Conservation (phyloP, 331 rosid species). For the Acacia pycnantha region DNA sequence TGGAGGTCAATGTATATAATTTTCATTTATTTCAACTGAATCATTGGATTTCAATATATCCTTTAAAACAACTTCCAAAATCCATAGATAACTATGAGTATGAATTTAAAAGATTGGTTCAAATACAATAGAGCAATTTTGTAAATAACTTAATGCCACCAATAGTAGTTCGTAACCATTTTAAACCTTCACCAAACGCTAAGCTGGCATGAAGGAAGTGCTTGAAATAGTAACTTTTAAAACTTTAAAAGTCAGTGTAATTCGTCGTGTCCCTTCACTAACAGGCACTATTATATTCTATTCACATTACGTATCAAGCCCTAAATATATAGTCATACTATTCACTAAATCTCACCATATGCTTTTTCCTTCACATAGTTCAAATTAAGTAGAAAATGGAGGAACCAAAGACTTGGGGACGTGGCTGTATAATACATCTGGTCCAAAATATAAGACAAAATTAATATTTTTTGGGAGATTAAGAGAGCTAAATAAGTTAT, state of each 20-base stretch:
- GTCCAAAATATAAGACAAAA: too few species aligned
- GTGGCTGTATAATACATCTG: background rate
- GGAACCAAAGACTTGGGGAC: conserved; percentile 38
- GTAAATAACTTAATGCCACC: background rate
- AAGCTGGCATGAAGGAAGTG: too few species aligned
- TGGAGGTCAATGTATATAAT: background rate
- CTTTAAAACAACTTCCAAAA: background rate
- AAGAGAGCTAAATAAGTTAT: too few species aligned
- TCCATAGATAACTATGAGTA: background rate
- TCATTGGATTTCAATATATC: background rate
- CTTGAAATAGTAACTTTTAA: too few species aligned
- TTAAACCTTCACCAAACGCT: too few species aligned
- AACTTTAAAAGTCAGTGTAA: too few species aligned
- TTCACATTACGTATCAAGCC: background rate
- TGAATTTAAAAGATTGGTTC: background rate
- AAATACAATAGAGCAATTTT: background rate
- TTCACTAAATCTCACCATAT: background rate
- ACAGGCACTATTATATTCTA: background rate
- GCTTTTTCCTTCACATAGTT: background rate
- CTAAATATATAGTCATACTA: background rate
- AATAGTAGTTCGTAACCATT: background rate
- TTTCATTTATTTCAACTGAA: background rate
- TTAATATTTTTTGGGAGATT: too few species aligned
- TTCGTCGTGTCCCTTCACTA: background rate
- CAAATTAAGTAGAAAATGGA: conserved; percentile 4